Evolutionary conservation across 768 basidiomycete genomes (phyloP).

Genomic region (Leccinum pellstonianum): DNA sequence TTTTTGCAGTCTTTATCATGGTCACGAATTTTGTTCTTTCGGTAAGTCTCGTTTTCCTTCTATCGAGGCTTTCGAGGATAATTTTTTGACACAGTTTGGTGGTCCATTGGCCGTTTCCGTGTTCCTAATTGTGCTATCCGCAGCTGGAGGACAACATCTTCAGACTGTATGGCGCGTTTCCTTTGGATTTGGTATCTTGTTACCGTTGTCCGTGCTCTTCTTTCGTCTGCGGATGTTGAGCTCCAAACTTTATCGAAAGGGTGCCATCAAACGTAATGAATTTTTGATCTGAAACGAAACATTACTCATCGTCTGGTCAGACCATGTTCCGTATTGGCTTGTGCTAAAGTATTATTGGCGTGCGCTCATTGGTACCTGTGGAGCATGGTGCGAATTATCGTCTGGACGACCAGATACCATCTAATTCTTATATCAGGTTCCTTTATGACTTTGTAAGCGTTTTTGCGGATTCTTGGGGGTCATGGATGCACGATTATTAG

Average conservation of each 20-base stretch:
- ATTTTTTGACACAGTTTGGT: slow-evolving; percentile 46
- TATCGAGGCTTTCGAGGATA: not conserved
- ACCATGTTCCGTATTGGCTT: slow-evolving; percentile 57
- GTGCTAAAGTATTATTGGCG: slow-evolving; percentile 66
- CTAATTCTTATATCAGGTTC: slow-evolving; percentile 44
- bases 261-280: slow-evolving; percentile 60
- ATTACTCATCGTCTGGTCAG: slow-evolving; percentile 32
- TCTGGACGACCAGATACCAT: not conserved
- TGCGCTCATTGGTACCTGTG: slow-evolving; percentile 66
- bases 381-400: slow-evolving; percentile 52
- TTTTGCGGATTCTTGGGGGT: not conserved
- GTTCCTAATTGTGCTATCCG: slow-evolving; percentile 67
- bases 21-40: slow-evolving; percentile 71
- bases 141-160: slow-evolving; percentile 60
- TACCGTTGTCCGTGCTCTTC: slow-evolving; percentile 67
- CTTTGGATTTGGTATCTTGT: slow-evolving; percentile 60
- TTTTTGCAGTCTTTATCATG: slow-evolving; percentile 60
- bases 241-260: slow-evolving; percentile 58
- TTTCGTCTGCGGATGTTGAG: slow-evolving; percentile 75
- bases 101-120: slow-evolving; percentile 65
- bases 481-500: slow-evolving; percentile 27
- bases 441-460: slow-evolving; percentile 61
- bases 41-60: slow-evolving; percentile 35
- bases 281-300: not conserved
- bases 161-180: slow-evolving; percentile 66